Conservation (phyloP, 305 asterid genomes). For the Fraxinus dipetala region DNA sequence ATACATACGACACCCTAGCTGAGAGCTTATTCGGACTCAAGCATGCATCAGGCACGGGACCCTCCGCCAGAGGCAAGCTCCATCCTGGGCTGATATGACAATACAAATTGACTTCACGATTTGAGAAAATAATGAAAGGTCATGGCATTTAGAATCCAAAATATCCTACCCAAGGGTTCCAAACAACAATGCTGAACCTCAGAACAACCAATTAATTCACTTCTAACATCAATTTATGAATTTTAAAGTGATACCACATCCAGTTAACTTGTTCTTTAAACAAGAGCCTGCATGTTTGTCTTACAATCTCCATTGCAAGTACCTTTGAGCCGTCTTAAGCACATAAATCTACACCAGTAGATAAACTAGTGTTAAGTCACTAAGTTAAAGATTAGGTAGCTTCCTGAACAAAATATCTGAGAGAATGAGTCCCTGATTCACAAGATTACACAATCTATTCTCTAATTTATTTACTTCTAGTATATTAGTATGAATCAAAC, state of each 20-base stretch:
- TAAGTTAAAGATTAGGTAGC: not conserved
- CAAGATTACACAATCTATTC: not conserved
- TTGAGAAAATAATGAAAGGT: not conserved
- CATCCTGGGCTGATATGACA: not conserved
- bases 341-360: not conserved
- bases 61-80: not conserved
- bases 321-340: not conserved
- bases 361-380: not conserved
- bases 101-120: not conserved
- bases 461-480: not conserved
- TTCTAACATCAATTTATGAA: not conserved
- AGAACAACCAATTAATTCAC: not conserved
- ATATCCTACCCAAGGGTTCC: not conserved
- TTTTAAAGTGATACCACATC: not conserved
- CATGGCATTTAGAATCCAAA: not conserved
- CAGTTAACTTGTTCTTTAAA: not conserved
- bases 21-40: not conserved
- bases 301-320: not conserved
- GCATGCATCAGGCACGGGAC: not conserved
- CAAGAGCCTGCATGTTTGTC: not conserved
- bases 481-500: not conserved
- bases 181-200: not conserved
- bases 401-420: not conserved
- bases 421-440: not conserved
- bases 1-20: constrained; percentile 1